phyloP scores from a whole-genome alignment of 805 yeast species.

The Alloascoidea hylecoeti region DNA sequence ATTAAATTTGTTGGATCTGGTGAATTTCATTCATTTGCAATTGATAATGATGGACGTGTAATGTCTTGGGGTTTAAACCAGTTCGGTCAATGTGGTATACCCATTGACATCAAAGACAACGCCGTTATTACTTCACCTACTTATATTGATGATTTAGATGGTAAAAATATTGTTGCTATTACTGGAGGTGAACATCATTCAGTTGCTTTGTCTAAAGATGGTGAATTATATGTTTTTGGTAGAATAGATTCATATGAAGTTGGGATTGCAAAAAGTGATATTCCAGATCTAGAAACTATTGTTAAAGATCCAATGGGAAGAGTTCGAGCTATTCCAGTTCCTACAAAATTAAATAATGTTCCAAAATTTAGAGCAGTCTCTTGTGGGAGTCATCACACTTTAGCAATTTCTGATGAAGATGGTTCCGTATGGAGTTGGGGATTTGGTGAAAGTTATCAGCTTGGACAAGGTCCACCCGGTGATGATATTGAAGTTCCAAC shows the following conservation, averaged over 20 bases:
- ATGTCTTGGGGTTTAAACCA: slow-evolving; percentile 70
- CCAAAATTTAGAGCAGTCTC: not conserved
- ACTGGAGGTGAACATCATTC: slow-evolving; percentile 3
- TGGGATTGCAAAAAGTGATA: slow-evolving; percentile 1
- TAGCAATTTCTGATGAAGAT: slow-evolving; percentile 2
- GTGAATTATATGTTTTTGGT: slow-evolving; percentile 1
- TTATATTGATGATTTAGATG: slow-evolving; percentile 2
- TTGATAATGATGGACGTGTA: slow-evolving; percentile 56
- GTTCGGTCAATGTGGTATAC: slow-evolving; percentile 2
- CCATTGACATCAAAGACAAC: not conserved
- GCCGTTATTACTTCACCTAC: not conserved
- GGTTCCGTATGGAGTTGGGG: slow-evolving; percentile 3
- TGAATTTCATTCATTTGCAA: slow-evolving; percentile 69
- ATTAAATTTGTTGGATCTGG: slow-evolving; percentile 66
- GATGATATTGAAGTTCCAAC: slow-evolving; percentile 83
- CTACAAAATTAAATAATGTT: slow-evolving; percentile 1
- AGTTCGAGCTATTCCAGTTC: not conserved
- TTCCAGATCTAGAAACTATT: not conserved
- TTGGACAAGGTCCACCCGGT: not conserved
- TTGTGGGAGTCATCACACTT: not conserved
- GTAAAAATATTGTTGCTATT: slow-evolving; percentile 1
- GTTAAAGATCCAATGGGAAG: not conserved
- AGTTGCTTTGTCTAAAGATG: slow-evolving; percentile 2
- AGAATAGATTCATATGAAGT: not conserved
- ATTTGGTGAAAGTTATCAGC: not conserved